These are phyloP conservation scores for Coemansia sp. DNA, from an alignment of 192 early-diverging fungal species.

Conservation along the genomic window DNA sequence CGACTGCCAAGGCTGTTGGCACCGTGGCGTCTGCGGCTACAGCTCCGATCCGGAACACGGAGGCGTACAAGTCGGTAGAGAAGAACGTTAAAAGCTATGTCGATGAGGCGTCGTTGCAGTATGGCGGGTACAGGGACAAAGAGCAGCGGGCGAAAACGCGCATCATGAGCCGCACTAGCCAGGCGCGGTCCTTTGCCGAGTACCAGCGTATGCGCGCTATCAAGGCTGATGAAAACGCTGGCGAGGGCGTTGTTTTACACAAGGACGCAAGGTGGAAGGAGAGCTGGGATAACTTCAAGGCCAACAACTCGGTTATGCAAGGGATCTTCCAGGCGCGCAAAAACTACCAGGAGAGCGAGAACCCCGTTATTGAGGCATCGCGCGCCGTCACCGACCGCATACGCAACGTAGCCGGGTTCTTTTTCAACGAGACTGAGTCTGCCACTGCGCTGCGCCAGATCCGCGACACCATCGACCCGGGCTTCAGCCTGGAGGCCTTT, in stretches of 20 bases:
- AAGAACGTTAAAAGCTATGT: slow-evolving; percentile 69
- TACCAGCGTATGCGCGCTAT: slow-evolving; percentile 46
- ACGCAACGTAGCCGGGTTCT: slow-evolving; percentile 72
- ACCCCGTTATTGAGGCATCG: slow-evolving; percentile 74
- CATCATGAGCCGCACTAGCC: slow-evolving; percentile 39
- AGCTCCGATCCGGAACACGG: slow-evolving; percentile 67
- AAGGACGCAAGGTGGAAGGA: slow-evolving; percentile 85
- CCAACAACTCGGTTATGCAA: slow-evolving; percentile 82
- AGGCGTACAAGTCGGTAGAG: slow-evolving; percentile 62
- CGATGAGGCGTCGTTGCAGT: slow-evolving; percentile 68
- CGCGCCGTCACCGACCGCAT: slow-evolving; percentile 76
- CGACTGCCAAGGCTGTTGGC: slow-evolving; percentile 63
- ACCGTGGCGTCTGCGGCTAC: slow-evolving; percentile 64
- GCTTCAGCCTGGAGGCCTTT: slow-evolving; percentile 83
- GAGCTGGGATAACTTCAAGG: slow-evolving; percentile 92
- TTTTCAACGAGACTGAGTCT: slow-evolving; percentile 93
- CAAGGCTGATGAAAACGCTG: slow-evolving; percentile 61
- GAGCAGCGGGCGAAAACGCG: slow-evolving; percentile 59
- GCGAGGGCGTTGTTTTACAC: slow-evolving; percentile 78
- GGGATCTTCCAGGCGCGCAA: slow-evolving; percentile 76
- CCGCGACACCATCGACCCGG: slow-evolving; percentile 76
- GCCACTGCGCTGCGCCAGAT: slow-evolving; percentile 85
- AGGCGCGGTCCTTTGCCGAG: slow-evolving; percentile 53
- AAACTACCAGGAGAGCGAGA: slow-evolving; percentile 87
- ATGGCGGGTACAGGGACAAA: slow-evolving; percentile 76